Evolutionary conservation across 768 basidiomycete genomes (phyloP), one percentile per base, ranked within the genome.

Genomic region (Ramaria sp.): DNA sequence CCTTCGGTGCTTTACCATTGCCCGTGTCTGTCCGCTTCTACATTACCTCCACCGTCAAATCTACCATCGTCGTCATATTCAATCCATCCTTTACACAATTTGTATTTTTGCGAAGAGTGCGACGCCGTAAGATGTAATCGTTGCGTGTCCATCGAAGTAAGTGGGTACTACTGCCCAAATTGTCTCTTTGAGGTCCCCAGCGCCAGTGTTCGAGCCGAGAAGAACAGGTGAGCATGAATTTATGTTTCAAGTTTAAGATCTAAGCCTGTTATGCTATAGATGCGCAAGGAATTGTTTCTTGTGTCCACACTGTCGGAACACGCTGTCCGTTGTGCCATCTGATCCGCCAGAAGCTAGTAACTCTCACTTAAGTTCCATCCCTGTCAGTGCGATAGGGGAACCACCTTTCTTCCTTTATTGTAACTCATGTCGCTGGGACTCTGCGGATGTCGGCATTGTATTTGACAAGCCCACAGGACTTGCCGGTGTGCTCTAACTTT

Each of bases 91-190:
- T 78, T 98, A 1, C 80, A 90, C 64, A 79, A 78, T 30, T 81
- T 99, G 7, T 96, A 91, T 70, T 98, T 98, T 69, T 99, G 96
- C 69, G 94, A 97, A 70, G 95, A 98, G 78, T 99, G 96, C 70
- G 95, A 98, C 69, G 86, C 89, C 1, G 80, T 99, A 45, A 77
- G 93, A 57, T 99, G 96, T 67, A 89, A 96, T 68, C 80, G 84
- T 61, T 99, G 96, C 64, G 91, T 95, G 1, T 79, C 84, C 7
- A 75, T 91, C 45, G 96, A 99, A 80, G 88, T 98, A 67, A 89
- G 91, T 67, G 91, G 90, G 43, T 99, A 98, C 69, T 97, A 91
- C 69, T 99, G 96, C 68, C 96, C 96, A 33, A 94, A 95, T 68
- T 99, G 96, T 69, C 76, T 97, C 17, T 99, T 98, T 69, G 96